Base-by-base conservation (phyloP, 108 stramenopile species). In the Seminavis robusta region DNA sequence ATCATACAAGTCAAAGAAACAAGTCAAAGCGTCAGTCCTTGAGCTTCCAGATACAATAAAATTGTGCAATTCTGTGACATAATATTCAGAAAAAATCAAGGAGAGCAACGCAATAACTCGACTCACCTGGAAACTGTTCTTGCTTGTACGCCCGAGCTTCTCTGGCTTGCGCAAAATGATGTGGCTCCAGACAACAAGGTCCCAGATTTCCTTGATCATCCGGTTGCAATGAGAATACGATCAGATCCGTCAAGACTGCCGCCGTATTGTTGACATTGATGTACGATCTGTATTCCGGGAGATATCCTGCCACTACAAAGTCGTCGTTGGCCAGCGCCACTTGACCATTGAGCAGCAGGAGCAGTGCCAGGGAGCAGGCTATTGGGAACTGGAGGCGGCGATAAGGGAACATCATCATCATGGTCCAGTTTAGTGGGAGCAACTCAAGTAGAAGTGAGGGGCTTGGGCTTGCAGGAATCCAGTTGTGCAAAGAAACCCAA, bases 201-300 rank as follows among this genome's bases (percentile, higher is more conserved):
- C 39, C 47, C 6, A 43, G 11, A 17, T 38, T 34, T 5, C 62
- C 53, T 20, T 19, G 20, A 1, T 51, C 17, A 38, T 65, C 56
- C 19, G 82, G 75, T 31, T 73, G 60, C 32, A 82, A 48, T 10
- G 80, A 81, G 43, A 85, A 90, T 20, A 90, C 52, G 38, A 83
- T 75, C 24, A 90, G 33, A 59, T 90, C 88, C 4, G 88, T 78
- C 27, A 85, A 59, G 20, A 61, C 34, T 10, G 51, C 5, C 13
- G 79, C 55, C 8, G 76, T 67, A 23, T 58, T 46, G 25, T 77
- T 77, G 42, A 80, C 28, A 47, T 83, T 68, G 51, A 79, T 59
- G 43, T 75, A 67, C 8, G 43, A 47, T 10, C 87, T 75, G 52
- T 89, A 89, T 28, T 89, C 87, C 8, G 87, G 87, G 16, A 89